Evolutionary conservation across 106 monocot species (phyloP).

Genomic region (Apostasia ramifera): DNA sequence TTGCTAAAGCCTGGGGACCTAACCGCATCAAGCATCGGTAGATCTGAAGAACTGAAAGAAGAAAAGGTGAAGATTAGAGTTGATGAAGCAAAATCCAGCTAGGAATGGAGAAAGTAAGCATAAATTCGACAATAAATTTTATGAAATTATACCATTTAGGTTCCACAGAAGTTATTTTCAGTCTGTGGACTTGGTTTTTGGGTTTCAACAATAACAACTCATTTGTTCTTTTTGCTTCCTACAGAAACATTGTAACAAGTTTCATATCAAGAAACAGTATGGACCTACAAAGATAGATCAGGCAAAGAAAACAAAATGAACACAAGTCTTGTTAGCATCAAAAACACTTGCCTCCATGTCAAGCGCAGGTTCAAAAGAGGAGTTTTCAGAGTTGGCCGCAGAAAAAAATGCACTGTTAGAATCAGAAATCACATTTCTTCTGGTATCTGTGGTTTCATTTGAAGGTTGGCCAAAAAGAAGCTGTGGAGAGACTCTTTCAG

Average conservation of each 20-base stretch:
- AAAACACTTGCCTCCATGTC: conserved; percentile 18
- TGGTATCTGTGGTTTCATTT: neutral
- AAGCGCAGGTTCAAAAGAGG: conserved; percentile 21
- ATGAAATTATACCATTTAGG: conserved; percentile 7
- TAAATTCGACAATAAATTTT: no score
- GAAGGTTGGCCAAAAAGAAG: conserved; percentile 12
- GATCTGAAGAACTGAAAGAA: conserved; percentile 19
- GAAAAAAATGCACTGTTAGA: conserved; percentile 1
- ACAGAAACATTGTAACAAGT: conserved; percentile 10
- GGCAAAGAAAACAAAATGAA: neutral
- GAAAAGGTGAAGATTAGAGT: conserved; percentile 1
- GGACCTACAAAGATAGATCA: conserved; percentile 9
- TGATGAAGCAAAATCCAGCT: neutral
- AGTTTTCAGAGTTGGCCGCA: conserved; percentile 14
- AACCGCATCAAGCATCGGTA: conserved; percentile 25
- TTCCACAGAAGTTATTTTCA: conserved; percentile 9
- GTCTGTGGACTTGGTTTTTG: conserved; percentile 6
- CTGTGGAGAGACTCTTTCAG: conserved; percentile 27
- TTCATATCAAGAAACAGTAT: neutral
- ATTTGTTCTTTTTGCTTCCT: conserved; percentile 17
- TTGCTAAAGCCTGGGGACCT: conserved; percentile 9
- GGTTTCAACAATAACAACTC: conserved; percentile 6
- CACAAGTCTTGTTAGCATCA: conserved; percentile 3
- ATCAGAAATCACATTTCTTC: conserved; percentile 1
- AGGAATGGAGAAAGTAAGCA: neutral